Conservation (phyloP, 2,329 filamentous ascomycete species). For the Cercospora citrullina region DNA sequence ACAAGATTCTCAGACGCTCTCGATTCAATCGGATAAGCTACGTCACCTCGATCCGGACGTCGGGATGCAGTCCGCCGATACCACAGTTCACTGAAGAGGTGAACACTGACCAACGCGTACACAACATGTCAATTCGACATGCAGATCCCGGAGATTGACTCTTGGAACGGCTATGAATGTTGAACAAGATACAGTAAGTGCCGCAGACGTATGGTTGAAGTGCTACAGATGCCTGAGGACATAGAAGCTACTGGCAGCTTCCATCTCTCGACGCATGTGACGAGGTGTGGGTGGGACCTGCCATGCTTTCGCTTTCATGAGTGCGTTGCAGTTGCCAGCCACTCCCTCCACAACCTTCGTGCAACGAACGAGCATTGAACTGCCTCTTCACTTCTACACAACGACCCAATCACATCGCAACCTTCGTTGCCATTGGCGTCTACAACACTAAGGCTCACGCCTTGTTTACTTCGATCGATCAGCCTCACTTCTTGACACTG, state of each 20-base stretch:
- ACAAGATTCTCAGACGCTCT: background rate
- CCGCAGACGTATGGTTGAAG: background rate
- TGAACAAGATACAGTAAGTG: background rate
- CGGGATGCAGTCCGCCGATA: background rate
- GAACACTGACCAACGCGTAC: background rate
- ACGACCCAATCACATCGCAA: conserved; percentile 10
- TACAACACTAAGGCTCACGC: conserved; percentile 8
- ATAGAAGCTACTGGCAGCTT: conserved; percentile 10
- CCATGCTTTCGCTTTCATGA: conserved; percentile 1
- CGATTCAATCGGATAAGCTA: background rate
- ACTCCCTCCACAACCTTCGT: conserved; percentile 2
- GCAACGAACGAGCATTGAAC: conserved; percentile 7
- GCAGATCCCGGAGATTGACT: background rate
- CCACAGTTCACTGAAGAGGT: background rate
- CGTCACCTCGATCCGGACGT: background rate
- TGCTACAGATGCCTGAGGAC: background rate
- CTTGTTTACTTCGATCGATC: conserved; percentile 11
- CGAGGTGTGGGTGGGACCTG: conserved; percentile 1
- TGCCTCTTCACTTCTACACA: conserved; percentile 12
- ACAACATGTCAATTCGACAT: too few relatives aligned
- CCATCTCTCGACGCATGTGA: conserved; percentile 1
- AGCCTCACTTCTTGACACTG: conserved; percentile 3
- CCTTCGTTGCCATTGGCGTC: conserved; percentile 1
- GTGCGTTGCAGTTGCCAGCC: background rate
- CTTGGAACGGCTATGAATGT: background rate